phyloP scores from a whole-genome alignment of 805 yeast species.

The Wickerhamomyces chambardii region DNA sequence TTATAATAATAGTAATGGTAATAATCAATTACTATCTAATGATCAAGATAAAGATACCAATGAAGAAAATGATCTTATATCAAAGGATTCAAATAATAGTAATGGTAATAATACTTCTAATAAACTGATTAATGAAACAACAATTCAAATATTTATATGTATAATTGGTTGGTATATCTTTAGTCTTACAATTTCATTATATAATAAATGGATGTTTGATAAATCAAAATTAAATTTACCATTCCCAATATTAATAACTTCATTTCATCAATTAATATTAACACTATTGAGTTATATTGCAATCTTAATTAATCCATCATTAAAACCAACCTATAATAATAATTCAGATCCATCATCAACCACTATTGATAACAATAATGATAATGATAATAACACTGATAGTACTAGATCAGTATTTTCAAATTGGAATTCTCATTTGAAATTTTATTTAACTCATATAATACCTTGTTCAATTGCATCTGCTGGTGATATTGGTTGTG shows the following conservation, averaged over 20 bases:
- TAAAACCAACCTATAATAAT: slow-evolving; percentile 7
- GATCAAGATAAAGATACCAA: too few species aligned
- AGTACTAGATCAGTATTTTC: too few species aligned
- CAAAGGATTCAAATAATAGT: too few species aligned
- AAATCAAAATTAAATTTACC: slow-evolving; percentile 59
- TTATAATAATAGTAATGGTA: too few species aligned
- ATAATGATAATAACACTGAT: too few species aligned
- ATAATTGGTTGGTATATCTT: slow-evolving; percentile 60
- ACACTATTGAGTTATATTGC: slow-evolving; percentile 35
- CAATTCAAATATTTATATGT: slow-evolving; percentile 1
- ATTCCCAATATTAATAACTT: slow-evolving; percentile 79
- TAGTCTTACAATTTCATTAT: slow-evolving; percentile 62
- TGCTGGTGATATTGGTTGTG: slow-evolving; percentile 90
- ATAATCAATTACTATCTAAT: too few species aligned
- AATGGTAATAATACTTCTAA: too few species aligned
- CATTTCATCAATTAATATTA: slow-evolving; percentile 74
- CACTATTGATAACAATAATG: too few species aligned
- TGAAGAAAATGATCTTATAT: too few species aligned
- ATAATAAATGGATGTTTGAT: slow-evolving; percentile 98
- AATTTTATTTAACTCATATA: slow-evolving; percentile 42
- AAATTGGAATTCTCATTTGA: slow-evolving; percentile 18
- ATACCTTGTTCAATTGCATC: slow-evolving; percentile 83
- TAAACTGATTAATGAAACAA: neutral
- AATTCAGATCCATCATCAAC: neutral
- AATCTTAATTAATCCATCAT: slow-evolving; percentile 9